These are phyloP conservation scores for Petunia hybrid DNA, from an alignment of 305 asterid genomes.

Conservation along the genomic window DNA sequence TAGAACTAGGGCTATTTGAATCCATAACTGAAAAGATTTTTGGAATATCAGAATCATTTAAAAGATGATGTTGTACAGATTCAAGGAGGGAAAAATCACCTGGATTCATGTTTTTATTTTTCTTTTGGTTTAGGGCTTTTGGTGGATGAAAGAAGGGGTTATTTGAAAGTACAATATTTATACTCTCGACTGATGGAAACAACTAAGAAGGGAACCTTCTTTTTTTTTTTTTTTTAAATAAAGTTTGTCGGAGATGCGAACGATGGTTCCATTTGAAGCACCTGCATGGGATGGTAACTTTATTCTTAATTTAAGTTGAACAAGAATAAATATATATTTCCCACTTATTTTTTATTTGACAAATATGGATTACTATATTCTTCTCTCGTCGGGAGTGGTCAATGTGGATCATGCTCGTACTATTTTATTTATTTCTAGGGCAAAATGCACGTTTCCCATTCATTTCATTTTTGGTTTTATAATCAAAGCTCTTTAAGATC, in stretches of 20 bases:
- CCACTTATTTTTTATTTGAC: neutral
- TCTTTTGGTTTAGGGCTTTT: neutral
- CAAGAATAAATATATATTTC: neutral
- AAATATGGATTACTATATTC: neutral
- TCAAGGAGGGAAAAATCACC: slow-evolving; percentile 31
- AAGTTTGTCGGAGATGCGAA: neutral
- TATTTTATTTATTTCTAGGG: neutral
- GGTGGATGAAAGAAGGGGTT: neutral
- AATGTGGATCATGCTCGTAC: neutral
- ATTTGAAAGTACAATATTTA: slow-evolving; percentile 7
- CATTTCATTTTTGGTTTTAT: neutral
- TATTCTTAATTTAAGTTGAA: neutral
- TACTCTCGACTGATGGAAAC: neutral
- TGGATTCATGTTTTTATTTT: neutral
- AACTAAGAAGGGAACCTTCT: too few relatives aligned
- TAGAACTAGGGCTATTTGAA: neutral
- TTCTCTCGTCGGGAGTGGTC: neutral
- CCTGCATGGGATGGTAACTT: slow-evolving; percentile 17
- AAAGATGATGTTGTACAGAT: slow-evolving; percentile 34
- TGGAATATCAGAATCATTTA: slow-evolving; percentile 37
- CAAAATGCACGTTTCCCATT: neutral
- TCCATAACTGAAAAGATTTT: slow-evolving; percentile 10
- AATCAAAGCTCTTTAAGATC: neutral
- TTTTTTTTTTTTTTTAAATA: neutral
- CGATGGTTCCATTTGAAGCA: slow-evolving; percentile 20